Conservation (phyloP, 345 rosid species). For the Hibiscus trionum region DNA sequence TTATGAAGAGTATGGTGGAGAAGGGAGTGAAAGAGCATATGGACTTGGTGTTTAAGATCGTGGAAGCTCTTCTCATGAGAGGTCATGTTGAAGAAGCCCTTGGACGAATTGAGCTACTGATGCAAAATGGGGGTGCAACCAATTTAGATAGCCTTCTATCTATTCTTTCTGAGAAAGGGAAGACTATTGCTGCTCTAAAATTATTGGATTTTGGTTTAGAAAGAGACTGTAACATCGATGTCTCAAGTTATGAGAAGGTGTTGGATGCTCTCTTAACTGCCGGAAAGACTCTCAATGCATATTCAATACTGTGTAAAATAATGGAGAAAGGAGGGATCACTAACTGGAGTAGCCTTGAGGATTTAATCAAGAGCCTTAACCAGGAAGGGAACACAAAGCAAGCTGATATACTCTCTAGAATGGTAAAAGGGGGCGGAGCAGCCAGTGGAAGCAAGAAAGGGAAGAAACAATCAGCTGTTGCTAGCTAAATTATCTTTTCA, state of each 20-base stretch:
- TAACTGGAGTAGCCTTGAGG: slow-evolving; percentile 64
- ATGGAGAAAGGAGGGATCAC: slow-evolving; percentile 61
- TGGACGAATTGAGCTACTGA: slow-evolving; percentile 69
- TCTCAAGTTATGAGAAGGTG: slow-evolving; percentile 47
- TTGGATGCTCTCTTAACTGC: slow-evolving; percentile 40
- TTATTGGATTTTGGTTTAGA: slow-evolving; percentile 65
- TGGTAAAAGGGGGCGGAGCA: slow-evolving; percentile 42
- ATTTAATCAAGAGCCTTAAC: slow-evolving; percentile 68
- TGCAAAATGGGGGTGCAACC: slow-evolving; percentile 41
- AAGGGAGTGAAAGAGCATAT: slow-evolving; percentile 66
- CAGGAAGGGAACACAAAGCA: slow-evolving; percentile 80
- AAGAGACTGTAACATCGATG: slow-evolving; percentile 49
- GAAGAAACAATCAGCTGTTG: slow-evolving; percentile 26
- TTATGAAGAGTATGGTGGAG: slow-evolving; percentile 79
- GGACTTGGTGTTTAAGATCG: slow-evolving; percentile 69
- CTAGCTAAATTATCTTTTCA: slow-evolving; percentile 12
- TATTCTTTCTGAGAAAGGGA: slow-evolving; percentile 62
- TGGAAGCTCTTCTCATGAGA: slow-evolving; percentile 81
- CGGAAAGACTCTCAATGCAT: slow-evolving; percentile 86
- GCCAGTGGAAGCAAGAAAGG: slow-evolving; percentile 26
- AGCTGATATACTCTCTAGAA: slow-evolving; percentile 81
- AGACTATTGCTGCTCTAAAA: slow-evolving; percentile 79
- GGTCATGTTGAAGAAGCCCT: slow-evolving; percentile 91
- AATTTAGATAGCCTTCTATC: slow-evolving; percentile 57
- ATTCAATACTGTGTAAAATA: slow-evolving; percentile 71